A percentile compares a stretch with the other conserved stretches of the same genome.
Conservation (phyloP, 306 rosid species). For the Fragaria nilgerrensis region DNA sequence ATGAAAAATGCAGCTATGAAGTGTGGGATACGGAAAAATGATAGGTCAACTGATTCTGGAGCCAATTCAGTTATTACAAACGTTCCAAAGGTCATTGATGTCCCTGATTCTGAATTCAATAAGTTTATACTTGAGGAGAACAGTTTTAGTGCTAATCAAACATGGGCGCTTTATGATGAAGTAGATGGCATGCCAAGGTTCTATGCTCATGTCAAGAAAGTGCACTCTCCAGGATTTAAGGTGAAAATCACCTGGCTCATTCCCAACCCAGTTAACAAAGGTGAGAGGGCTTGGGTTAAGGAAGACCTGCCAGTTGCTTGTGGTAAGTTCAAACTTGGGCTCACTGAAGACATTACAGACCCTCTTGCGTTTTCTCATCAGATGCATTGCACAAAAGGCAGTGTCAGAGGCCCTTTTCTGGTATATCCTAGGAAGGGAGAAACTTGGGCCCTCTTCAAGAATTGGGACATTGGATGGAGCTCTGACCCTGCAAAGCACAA, state of each 20-base stretch:
- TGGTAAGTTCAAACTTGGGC: conserved; percentile 57
- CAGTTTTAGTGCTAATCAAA: conserved; percentile 52
- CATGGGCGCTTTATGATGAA: conserved; percentile 76
- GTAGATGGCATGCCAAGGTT: conserved; percentile 75
- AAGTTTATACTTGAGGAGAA: conserved; percentile 52
- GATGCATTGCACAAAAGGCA: conserved; percentile 45
- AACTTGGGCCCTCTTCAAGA: conserved; percentile 81
- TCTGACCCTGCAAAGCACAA: conserved; percentile 48
- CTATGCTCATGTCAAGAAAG: conserved; percentile 67
- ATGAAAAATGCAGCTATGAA: conserved; percentile 28
- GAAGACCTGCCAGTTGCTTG: conserved; percentile 66
- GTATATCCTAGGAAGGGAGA: conserved; percentile 81
- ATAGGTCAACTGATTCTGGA: conserved; percentile 29
- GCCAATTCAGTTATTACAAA: conserved; percentile 26
- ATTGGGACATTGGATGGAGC: conserved; percentile 82
- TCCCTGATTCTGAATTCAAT: conserved; percentile 71
- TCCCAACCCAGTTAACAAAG: conserved; percentile 43
- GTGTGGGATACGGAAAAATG: conserved; percentile 22
- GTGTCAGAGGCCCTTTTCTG: conserved; percentile 29
- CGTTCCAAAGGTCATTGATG: conserved; percentile 10
- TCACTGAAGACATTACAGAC: conserved; percentile 29
- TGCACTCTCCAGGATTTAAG: conserved; percentile 52
- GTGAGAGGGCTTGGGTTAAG: conserved; percentile 51
- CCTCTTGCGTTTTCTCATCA: conserved; percentile 72
- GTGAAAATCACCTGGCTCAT: conserved; percentile 75